Base-by-base conservation (phyloP, 306 rosid genomes). In the Astragalus glycyphyllos region DNA sequence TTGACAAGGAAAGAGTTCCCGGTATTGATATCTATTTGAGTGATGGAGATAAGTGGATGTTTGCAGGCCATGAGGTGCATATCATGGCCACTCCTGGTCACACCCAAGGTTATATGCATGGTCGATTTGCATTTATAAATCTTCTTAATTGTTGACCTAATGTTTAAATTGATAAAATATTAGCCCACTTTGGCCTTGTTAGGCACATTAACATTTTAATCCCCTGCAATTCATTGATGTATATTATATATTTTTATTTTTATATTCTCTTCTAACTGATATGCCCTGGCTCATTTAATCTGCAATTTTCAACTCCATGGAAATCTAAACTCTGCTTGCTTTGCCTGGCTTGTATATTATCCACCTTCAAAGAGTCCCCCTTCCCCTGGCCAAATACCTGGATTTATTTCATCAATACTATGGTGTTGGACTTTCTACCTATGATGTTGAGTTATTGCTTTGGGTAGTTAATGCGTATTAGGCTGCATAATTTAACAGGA, bases 11-110 rank as follows among this genome's bases (percentile, higher is more conserved):
- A 40, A 87, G 87, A 76, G 86, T 94, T 72, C 95, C 99, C 40
- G 97, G 92, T 42, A 87, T 91, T 56, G 99, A 94, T 76, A 94
- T 94, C 73, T 71, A 56, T 72, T 88, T 94, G 81, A 89, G 88
- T 45, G 97, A 89, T 72, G 99, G 95, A 75, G 99, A 94, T 86
- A 89, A 75, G 86, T 94, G 99, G 99, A 94, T 94, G 99, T 94
- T 94, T 82, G 97, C 99, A 16, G 97, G 96, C 48, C 97, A 91
- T 72, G 96, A 91, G 87, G 99, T 89, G 78, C 89, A 69, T 64
- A 85, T 94, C 79, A 84, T 94, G 87, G 97, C 82, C 53, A 94
- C 99, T 46, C 97, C 99, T 68, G 97, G 99, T 65, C 97, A 91
- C 84, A 89, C 99, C 40, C 89, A 53, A 94, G 99, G 99, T 94